phyloP scores from a whole-genome alignment of 345 rosid genomes.

The Viola odorata region DNA sequence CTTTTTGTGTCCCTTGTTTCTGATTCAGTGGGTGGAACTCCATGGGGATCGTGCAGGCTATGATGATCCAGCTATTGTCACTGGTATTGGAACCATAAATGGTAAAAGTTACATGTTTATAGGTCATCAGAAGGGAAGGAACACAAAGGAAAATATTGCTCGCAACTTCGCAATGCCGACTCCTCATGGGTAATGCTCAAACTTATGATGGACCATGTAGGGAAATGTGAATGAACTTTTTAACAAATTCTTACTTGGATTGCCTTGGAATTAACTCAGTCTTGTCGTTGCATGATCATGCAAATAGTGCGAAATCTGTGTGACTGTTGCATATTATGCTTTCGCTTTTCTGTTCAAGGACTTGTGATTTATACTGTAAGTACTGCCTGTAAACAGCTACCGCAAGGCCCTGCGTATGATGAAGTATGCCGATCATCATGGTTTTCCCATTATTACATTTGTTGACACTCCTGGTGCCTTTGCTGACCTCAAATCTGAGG shows the following conservation, averaged over 20 bases:
- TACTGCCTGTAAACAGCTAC: constrained; percentile 39
- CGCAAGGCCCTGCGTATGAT: constrained; percentile 85
- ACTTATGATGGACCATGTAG: no score
- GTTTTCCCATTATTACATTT: constrained; percentile 72
- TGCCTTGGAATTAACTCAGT: constrained; percentile 11
- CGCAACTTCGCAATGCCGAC: constrained; percentile 99
- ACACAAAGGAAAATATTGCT: constrained; percentile 87
- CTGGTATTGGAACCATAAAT: constrained; percentile 90
- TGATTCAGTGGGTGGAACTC: constrained; percentile 82
- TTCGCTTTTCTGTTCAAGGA: constrained; percentile 11
- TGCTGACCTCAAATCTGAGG: constrained; percentile 76
- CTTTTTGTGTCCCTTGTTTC: constrained; percentile 9
- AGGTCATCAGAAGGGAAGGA: constrained; percentile 99
- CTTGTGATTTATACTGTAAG: not conserved
- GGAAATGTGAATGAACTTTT: no score
- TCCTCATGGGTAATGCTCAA: constrained; percentile 72
- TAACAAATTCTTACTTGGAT: no score
- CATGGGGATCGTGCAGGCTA: constrained; percentile 98
- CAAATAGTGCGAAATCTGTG: not conserved
- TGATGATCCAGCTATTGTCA: constrained; percentile 98
- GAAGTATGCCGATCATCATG: constrained; percentile 82
- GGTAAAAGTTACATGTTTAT: constrained; percentile 84
- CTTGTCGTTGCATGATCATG: not conserved
- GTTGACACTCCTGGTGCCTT: constrained; percentile 83
- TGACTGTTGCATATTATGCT: not conserved